These are phyloP conservation scores for Elsinoe batatas DNA, from an alignment of 2,329 filamentous ascomycete genomes.

Conservation along the genomic window DNA sequence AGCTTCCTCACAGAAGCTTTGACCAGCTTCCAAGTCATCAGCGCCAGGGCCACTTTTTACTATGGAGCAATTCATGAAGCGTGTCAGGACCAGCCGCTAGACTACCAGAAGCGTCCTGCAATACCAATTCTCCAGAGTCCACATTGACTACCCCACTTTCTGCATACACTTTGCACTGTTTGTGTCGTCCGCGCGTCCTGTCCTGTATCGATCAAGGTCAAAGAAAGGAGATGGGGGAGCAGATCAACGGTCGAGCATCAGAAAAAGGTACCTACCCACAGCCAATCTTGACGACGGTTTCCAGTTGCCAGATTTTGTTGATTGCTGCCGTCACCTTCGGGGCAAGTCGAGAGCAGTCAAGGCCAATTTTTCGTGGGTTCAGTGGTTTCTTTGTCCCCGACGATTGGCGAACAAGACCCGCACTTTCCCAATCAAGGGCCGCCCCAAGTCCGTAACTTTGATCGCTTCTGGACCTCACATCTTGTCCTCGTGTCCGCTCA, in stretches of 20 bases:
- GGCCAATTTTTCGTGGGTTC: neutral
- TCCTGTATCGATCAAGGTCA: neutral
- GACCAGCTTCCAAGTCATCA: neutral
- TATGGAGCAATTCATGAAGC: neutral
- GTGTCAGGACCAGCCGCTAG: slow-evolving; percentile 2
- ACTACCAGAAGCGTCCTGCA: neutral
- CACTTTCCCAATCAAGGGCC: slow-evolving; percentile 10
- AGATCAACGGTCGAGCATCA: slow-evolving; percentile 3
- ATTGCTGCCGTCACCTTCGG: neutral
- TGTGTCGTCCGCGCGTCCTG: slow-evolving; percentile 4
- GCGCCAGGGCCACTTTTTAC: neutral
- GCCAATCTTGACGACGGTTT: slow-evolving; percentile 11
- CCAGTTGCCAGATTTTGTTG: slow-evolving; percentile 5
- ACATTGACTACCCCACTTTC: neutral
- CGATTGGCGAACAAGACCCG: neutral
- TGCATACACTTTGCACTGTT: neutral
- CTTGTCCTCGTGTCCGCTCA: neutral
- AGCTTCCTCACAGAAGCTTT: neutral
- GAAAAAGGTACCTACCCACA: slow-evolving; percentile 10
- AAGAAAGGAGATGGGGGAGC: neutral
- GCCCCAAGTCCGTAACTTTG: neutral
- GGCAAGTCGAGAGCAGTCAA: neutral
- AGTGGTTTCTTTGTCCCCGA: neutral
- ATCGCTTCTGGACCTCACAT: neutral
- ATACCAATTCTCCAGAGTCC: neutral